Evolutionary conservation across 371 early-diverging fungal genomes (phyloP), one percentile per base, ranked within the genome.

Genomic region (Conidiobolus incongruus): DNA sequence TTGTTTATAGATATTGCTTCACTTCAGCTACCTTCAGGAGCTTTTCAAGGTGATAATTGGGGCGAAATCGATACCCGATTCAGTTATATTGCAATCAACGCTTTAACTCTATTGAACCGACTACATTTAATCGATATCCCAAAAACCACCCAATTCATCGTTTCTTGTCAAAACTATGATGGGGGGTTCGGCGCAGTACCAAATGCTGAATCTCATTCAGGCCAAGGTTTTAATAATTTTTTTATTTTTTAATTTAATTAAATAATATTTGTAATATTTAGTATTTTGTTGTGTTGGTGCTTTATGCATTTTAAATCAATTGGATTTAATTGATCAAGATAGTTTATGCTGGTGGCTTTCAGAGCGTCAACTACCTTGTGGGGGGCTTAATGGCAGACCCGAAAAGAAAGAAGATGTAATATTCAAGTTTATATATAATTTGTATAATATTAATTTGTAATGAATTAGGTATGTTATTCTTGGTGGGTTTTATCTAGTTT

Each of bases 401-500:
- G 87, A 97, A 57, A 97, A 97, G 61, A 63, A 91, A 21, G 92
- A 87, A 54, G 98, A 99, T 60, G 91, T 66, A 58, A 46, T 52
- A 51, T 36, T 37, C 28, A 32, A 8, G 11, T 37, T 30, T 12
- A 8, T 47, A 11, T 17, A 8, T 35, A 17, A 30, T 12, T 16
- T 4, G 37, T 35, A n/a, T n/a, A n/a, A n/a, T n/a, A 4, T n/a
- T 12, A 24, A 24, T 36, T 17, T 11, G 16, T 11, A n/a, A n/a
- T n/a, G n/a, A n/a, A n/a, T 20, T 50, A 73, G 73, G 71, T 89
- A 1, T 99, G 99, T 56, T 96, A 98, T 56, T 95, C 98, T 15
- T 99, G 94, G 92, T 99, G 98, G 98, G 93, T 87, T 0, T 63
- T 91, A 38, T 87, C 94, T 5, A 66, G 90, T 8, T 61, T 97